phyloP scores from a whole-genome alignment of 2,329 filamentous ascomycete genomes.

The Biscogniauxia marginata region DNA sequence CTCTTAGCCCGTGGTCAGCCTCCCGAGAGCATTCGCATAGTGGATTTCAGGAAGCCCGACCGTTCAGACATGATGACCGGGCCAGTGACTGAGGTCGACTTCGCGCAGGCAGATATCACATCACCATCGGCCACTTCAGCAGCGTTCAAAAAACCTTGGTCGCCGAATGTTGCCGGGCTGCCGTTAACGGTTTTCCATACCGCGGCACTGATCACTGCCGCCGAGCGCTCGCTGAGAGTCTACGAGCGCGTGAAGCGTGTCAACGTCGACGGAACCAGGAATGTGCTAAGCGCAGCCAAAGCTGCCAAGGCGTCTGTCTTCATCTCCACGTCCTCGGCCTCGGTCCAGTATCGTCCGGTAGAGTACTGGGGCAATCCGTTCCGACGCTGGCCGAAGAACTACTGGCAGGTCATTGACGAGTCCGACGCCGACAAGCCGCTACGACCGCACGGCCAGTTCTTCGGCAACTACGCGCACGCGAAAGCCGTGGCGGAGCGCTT shows the following conservation, averaged over 20 bases:
- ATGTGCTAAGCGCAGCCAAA: slow-evolving; percentile 43
- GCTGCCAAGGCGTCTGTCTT: slow-evolving; percentile 42
- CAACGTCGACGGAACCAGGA: slow-evolving; percentile 46
- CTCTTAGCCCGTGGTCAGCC: slow-evolving; percentile 46
- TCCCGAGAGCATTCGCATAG: slow-evolving; percentile 45
- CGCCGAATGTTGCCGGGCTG: slow-evolving; percentile 34
- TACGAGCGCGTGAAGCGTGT: slow-evolving; percentile 40
- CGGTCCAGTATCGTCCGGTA: slow-evolving; percentile 39
- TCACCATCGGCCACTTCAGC: slow-evolving; percentile 35
- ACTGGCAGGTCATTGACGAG: slow-evolving; percentile 43
- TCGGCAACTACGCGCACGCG: slow-evolving; percentile 44
- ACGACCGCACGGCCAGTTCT: slow-evolving; percentile 40
- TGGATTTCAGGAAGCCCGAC: slow-evolving; percentile 44
- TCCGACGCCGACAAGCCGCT: slow-evolving; percentile 38
- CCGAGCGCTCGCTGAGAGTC: slow-evolving; percentile 40
- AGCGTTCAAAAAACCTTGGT: slow-evolving; percentile 46
- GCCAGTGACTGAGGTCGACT: slow-evolving; percentile 35
- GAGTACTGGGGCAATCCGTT: slow-evolving; percentile 39
- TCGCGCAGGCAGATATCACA: slow-evolving; percentile 45
- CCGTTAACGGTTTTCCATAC: slow-evolving; percentile 51
- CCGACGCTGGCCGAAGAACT: slow-evolving; percentile 36
- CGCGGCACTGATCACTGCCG: slow-evolving; percentile 45
- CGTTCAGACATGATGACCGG: slow-evolving; percentile 39
- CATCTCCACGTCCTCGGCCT: slow-evolving; percentile 47
- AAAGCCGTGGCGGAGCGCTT: slow-evolving; percentile 47